phyloP scores from a whole-genome alignment of 768 basidiomycete genomes.

The Mycena pura region DNA sequence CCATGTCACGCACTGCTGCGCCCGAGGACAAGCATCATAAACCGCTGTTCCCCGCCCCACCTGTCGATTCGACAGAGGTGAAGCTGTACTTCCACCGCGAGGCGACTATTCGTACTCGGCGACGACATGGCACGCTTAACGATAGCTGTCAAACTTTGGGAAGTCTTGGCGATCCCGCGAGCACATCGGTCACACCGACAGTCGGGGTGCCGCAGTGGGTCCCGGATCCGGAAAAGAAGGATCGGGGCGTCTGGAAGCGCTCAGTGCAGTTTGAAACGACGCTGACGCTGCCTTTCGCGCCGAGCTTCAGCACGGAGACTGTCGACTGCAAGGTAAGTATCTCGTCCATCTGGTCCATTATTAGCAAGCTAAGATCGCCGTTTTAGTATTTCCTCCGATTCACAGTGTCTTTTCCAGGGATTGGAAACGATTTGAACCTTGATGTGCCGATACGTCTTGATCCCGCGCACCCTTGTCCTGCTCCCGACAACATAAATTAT shows the following conservation, averaged over 20 bases:
- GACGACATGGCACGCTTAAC: background rate
- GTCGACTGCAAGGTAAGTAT: slow-evolving; percentile 19
- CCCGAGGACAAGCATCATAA: slow-evolving; percentile 14
- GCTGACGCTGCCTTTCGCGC: slow-evolving; percentile 17
- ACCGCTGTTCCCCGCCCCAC: slow-evolving; percentile 22
- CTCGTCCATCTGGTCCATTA: background rate
- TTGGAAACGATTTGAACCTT: slow-evolving; percentile 17
- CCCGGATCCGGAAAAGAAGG: slow-evolving; percentile 11
- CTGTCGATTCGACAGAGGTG: slow-evolving; percentile 10
- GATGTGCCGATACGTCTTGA: slow-evolving; percentile 19
- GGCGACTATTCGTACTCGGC: slow-evolving; percentile 9
- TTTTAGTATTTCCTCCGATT: slow-evolving; percentile 12
- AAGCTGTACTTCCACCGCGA: slow-evolving; percentile 19
- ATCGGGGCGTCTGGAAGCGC: slow-evolving; percentile 23
- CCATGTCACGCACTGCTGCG: slow-evolving; percentile 5
- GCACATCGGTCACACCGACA: background rate
- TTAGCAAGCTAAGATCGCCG: background rate
- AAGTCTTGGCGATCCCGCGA: slow-evolving; percentile 14
- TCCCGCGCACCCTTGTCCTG: slow-evolving; percentile 8
- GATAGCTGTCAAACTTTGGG: slow-evolving; percentile 2
- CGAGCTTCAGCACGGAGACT: slow-evolving; percentile 20
- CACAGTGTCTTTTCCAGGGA: slow-evolving; percentile 11
- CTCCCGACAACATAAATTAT: slow-evolving; percentile 1
- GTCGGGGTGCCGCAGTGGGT: slow-evolving; percentile 17
- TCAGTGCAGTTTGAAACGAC: slow-evolving; percentile 15